A percentile compares a stretch with the other conserved stretches of the same genome.
These are phyloP conservation scores for Aspergillus sclerotioniger DNA, from an alignment of 495 filamentous ascomycete genomes.

Conservation along the genomic window DNA sequence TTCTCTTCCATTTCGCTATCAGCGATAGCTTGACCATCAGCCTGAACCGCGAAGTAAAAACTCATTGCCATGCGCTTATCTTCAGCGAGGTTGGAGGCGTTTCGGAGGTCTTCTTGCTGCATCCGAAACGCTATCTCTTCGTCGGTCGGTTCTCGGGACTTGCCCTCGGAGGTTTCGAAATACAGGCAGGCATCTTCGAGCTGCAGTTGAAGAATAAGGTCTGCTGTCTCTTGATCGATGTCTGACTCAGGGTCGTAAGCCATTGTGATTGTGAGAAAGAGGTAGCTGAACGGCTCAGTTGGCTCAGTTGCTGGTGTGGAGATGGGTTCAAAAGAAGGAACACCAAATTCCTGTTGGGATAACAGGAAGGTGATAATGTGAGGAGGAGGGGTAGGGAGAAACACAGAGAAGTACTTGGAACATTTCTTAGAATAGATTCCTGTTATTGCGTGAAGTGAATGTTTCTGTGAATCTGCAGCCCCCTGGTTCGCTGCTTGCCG, in stretches of 20 bases:
- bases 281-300: too few species aligned
- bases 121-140: slow-evolving; percentile 15
- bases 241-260: slow-evolving; percentile 4
- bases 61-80: slow-evolving; percentile 14
- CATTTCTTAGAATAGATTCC: too few species aligned
- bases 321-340: too few species aligned
- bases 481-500: too few species aligned
- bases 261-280: too few species aligned
- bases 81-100: not conserved
- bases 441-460: too few species aligned
- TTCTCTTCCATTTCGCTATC: not conserved
- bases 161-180: slow-evolving; percentile 11
- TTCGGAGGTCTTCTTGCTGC: slow-evolving; percentile 12
- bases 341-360: too few species aligned
- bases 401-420: too few species aligned
- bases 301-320: too few species aligned
- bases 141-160: slow-evolving; percentile 13
- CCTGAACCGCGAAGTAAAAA: slow-evolving; percentile 6
- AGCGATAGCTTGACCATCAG: slow-evolving; percentile 6
- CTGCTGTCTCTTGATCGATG: slow-evolving; percentile 7
- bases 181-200: slow-evolving; percentile 10
- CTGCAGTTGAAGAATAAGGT: slow-evolving; percentile 7
- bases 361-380: too few species aligned
- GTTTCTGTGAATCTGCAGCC: too few species aligned
- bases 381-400: too few species aligned